Percentiles rank a stretch among this genome's conserved stretches.
Evolutionary conservation across 495 filamentous ascomycete species (phyloP).

Genomic region (Xylaria bambusicola): DNA sequence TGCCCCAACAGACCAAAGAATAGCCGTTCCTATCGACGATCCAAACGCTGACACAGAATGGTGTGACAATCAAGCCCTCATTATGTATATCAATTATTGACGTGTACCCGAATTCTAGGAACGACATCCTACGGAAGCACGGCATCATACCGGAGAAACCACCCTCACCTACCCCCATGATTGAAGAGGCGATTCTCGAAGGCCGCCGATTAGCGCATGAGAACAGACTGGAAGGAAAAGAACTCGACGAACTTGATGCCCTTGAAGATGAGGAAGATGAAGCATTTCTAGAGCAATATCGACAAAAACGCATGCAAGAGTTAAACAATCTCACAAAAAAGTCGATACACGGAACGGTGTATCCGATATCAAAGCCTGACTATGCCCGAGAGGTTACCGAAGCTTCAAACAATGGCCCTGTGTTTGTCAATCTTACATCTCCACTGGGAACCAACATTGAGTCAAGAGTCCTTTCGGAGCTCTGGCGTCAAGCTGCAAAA

Average conservation of each 20-base stretch:
- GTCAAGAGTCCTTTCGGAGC: slow-evolving; percentile 74
- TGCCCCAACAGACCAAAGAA: slow-evolving; percentile 64
- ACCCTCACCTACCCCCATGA: slow-evolving; percentile 87
- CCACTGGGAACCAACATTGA: slow-evolving; percentile 75
- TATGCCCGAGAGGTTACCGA: slow-evolving; percentile 93
- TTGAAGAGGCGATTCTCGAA: slow-evolving; percentile 91
- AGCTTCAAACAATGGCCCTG: slow-evolving; percentile 68
- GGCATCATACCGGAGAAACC: slow-evolving; percentile 95
- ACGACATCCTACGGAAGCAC: slow-evolving; percentile 97
- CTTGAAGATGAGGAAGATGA: slow-evolving; percentile 94
- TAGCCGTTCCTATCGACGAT: slow-evolving; percentile 83
- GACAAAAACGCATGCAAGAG: slow-evolving; percentile 81
- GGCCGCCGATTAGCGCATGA: slow-evolving; percentile 80
- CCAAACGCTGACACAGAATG: slow-evolving; percentile 98
- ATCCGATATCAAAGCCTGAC: slow-evolving; percentile 90
- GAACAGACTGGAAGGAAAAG: slow-evolving; percentile 89
- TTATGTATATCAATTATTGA: slow-evolving; percentile 18
- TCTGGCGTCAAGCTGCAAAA: slow-evolving; percentile 82
- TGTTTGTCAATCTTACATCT: slow-evolving; percentile 85
- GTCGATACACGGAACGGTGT: slow-evolving; percentile 83
- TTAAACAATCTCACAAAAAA: slow-evolving; percentile 71
- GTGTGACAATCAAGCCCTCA: slow-evolving; percentile 44
- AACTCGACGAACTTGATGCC: slow-evolving; percentile 87
- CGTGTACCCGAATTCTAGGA: slow-evolving; percentile 59
- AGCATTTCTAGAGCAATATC: slow-evolving; percentile 81